Evolutionary conservation across 176 grass and related monocot species (phyloP).

Genomic region (Aegilops speltoides): DNA sequence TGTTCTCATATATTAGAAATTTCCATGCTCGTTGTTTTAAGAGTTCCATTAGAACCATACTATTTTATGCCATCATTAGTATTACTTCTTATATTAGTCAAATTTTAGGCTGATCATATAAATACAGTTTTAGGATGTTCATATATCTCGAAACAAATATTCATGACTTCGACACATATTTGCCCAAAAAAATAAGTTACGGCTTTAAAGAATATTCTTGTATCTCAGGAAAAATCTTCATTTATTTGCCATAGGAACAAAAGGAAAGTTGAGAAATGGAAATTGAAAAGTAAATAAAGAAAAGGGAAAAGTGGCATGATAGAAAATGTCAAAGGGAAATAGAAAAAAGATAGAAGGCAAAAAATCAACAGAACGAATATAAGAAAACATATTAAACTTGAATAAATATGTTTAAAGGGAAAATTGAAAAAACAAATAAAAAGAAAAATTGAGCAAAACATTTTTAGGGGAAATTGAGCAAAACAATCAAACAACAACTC

Average conservation of each 20-base stretch:
- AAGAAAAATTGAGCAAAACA: too few species aligned
- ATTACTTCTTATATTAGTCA: too few species aligned
- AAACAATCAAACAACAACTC: too few species aligned
- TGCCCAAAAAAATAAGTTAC: neutral
- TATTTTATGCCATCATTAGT: too few species aligned
- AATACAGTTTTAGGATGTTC: too few species aligned
- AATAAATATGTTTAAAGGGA: neutral
- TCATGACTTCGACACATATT: neutral
- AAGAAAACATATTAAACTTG: neutral
- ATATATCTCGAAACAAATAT: neutral
- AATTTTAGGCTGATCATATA: too few species aligned
- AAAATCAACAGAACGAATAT: neutral
- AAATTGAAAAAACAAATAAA: neutral
- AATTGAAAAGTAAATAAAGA: neutral
- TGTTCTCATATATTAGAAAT: too few species aligned
- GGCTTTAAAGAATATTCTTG: neutral
- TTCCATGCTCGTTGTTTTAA: too few species aligned
- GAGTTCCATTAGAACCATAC: too few species aligned
- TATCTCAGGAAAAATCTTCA: neutral
- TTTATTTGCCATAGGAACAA: neutral
- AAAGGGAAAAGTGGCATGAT: neutral
- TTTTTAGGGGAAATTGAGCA: too few species aligned
- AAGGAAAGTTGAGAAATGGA: neutral
- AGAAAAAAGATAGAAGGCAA: neutral
- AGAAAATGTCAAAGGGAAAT: neutral